Base-by-base conservation (phyloP, 192 early-diverging fungal genomes). In the Entomortierella beljakovae region DNA sequence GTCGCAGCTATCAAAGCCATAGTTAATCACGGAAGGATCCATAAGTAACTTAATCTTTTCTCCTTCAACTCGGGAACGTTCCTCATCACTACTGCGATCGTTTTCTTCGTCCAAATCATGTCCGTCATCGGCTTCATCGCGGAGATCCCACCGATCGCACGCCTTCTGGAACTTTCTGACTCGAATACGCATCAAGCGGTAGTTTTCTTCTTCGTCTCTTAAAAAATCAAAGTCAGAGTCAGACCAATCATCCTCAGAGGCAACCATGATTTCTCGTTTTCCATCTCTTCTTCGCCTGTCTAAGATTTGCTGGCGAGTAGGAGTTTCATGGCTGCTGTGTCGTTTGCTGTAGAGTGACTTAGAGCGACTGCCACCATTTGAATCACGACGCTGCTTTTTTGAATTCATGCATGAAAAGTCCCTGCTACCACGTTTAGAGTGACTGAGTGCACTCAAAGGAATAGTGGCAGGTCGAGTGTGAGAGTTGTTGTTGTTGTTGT, bases 1-100 rank as follows among this genome's bases (percentile, higher is more conserved):
- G 38, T 79, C 75, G 13, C 67, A 58, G 28, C 67, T 79, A 50
- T 79, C 67, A 58, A 79, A 79, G 2, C 75, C 75, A 79, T 79
- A 79, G 8, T 68, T 65, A 50, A 79, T 79, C 13, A 63, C 67
- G 5, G 75, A 69, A 1, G 75, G 68, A 34, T 79, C 75, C 75
- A 79, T 42, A 46, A 69, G 42, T 18, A 79, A 55, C 52, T 65
- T 65, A 31, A 65, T 54, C 38, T 54, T 65, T 38, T 65, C 63
- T 6, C 52, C 63, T 29, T 65, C 63, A 13, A 38, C 63, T 5
- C 51, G 52, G 34, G 48, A 48, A 25, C 3, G 23, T 6, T 53
- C 34, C 15, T 38, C 67, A 0, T 58, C 56, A 3, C 29, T 25
- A 13, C 20, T 23, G 37, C 22, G 38, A 3, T 29, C 54, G 0